Base-by-base conservation (phyloP, 179 eudicot species). In the Amaranthus tricolor region DNA sequence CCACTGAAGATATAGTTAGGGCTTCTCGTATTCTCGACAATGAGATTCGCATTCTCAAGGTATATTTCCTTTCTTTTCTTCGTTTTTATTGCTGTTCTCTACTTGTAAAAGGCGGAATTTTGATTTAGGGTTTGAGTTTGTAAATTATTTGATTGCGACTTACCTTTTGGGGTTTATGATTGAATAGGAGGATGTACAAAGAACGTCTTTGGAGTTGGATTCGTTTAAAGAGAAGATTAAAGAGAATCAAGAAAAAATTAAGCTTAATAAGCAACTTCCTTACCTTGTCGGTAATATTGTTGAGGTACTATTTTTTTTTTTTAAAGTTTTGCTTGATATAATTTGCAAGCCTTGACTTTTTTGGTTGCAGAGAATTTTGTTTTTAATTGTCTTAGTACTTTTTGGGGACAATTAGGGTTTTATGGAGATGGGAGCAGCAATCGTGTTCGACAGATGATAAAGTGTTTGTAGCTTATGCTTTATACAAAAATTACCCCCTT, bases 181-280 rank as follows among this genome's bases (percentile, higher is more conserved):
- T 40, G 40, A 4, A 24, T 13, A 93, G 97, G 99, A 95, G 73
- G 98, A 95, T 80, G 81, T 83, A 74, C 98, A 91, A 79, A 85
- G 97, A 14, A 87, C 91, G 53, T 87, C 85, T 74, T 77, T 95
- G 21, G 99, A 95, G 71, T 61, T 88, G 72, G 99, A 95, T 56
- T 88, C 96, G 13, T 83, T 88, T 47, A 88, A 88, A 82, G 98
- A 91, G 69, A 90, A 93, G 89, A 93, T 89, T 48, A 95, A 93
- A 79, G 98, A 93, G 89, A 93, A 95, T 86, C 97, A 95, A 64
- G 99, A 95, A 80, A 95, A 95, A 82, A 95, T 95, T 69, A 95
- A 95, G 75, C 89, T 95, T 70, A 95, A 95, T 75, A 93, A 93
- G 84, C 99, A 95, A 68, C 95, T 95, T 73, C 99, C 99, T 7